Conservation (phyloP, 148 eudicot genomes). For the Amaranthus cruentus region DNA sequence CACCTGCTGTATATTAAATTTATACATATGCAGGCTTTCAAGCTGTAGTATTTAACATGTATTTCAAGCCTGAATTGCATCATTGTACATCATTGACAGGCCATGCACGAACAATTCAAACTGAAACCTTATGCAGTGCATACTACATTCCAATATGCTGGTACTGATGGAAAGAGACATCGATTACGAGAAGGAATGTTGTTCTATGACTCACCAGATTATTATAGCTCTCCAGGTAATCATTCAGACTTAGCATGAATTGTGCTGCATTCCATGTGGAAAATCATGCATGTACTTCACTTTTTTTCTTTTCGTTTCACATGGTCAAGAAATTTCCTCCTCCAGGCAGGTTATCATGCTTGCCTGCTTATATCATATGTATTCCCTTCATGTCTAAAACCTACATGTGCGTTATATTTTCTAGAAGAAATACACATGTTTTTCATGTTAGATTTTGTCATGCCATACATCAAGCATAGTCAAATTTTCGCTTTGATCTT, state of each 20-base stretch:
- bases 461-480: neutral
- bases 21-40: neutral
- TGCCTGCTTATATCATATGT: neutral
- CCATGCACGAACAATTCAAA: conserved; percentile 76
- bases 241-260: neutral
- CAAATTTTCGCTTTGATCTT: neutral
- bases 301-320: neutral
- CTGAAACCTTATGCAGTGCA: conserved; percentile 92
- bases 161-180: conserved; percentile 94
- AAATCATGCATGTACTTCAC: neutral
- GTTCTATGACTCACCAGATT: conserved; percentile 93
- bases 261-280: neutral
- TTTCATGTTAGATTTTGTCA: neutral
- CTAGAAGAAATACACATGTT: neutral
- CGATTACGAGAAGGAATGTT: conserved; percentile 87
- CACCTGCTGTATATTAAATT: neutral
- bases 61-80: conserved; percentile 3
- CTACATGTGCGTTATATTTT: neutral
- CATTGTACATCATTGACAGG: conserved; percentile 39
- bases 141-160: conserved; percentile 91
- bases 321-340: neutral
- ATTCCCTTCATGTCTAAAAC: neutral
- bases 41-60: neutral
- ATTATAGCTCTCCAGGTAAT: conserved; percentile 70
- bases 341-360: neutral